Percentiles rank a stretch among this genome's conserved stretches.
Evolutionary conservation across 176 grass and related monocot genomes (phyloP).

Genomic region (Microstegium vimineum): DNA sequence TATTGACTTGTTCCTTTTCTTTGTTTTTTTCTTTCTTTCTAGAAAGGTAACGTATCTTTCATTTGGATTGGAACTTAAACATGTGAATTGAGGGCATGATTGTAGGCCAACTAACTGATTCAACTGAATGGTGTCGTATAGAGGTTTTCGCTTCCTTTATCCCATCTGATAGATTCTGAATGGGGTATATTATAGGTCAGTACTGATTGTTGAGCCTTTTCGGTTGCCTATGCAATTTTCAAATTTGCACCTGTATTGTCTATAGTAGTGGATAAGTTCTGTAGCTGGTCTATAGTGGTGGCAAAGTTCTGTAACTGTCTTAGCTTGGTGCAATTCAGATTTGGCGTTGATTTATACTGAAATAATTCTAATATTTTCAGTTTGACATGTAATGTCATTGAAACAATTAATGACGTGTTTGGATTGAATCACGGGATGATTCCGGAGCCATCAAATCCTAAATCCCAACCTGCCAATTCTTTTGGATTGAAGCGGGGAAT

Average conservation of each 20-base stretch:
- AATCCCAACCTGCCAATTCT: no score
- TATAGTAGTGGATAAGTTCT: not conserved
- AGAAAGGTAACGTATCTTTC: not conserved
- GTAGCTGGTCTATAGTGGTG: not conserved
- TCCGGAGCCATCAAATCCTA: no score
- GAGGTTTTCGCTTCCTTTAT: not conserved
- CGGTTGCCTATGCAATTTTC: no score
- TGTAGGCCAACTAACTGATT: not conserved
- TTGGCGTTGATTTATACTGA: not conserved
- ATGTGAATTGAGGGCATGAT: not conserved
- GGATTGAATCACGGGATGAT: no score
- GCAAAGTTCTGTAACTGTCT: not conserved
- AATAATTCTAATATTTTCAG: not conserved
- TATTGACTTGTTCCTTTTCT: not conserved
- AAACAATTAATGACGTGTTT: not conserved
- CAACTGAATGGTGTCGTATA: not conserved
- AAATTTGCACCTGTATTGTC: not conserved
- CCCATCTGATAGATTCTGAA: not conserved
- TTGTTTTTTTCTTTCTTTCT: not conserved
- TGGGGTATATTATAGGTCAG: no score
- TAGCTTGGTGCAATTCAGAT: not conserved
- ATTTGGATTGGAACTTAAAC: not conserved
- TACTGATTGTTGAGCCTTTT: no score
- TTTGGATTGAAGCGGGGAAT: no score
- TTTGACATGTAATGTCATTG: not conserved